Conservation (phyloP, 2,329 filamentous ascomycete species). For the Onygena corvina region DNA sequence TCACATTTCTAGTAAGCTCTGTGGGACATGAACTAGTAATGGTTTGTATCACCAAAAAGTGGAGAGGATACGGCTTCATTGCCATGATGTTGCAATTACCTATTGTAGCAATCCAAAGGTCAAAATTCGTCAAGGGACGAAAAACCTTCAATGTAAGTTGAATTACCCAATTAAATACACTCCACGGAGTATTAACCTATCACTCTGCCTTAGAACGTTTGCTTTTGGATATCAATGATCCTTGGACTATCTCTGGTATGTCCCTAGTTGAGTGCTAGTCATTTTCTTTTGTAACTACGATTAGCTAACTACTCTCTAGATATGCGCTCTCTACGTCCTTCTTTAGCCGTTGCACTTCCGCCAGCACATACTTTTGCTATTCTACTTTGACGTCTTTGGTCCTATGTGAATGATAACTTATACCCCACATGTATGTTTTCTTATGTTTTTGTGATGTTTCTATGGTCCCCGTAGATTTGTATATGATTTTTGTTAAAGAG, state of each 20-base stretch:
- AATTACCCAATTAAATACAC: neutral
- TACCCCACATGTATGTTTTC: too few species aligned
- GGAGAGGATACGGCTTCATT: constrained; percentile 83
- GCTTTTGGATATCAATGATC: constrained; percentile 90
- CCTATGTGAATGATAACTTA: neutral
- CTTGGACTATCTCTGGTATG: constrained; percentile 64
- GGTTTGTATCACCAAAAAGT: constrained; percentile 95
- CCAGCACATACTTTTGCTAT: neutral
- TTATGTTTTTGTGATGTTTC: too few species aligned
- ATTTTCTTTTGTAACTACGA: neutral
- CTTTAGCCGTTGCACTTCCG: constrained; percentile 26
- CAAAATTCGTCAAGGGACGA: constrained; percentile 59
- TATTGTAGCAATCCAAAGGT: constrained; percentile 82
- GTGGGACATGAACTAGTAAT: constrained; percentile 90
- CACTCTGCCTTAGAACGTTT: constrained; percentile 48
- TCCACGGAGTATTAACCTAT: neutral
- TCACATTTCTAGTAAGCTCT: constrained; percentile 85
- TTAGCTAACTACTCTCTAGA: constrained; percentile 27
- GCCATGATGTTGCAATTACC: constrained; percentile 96
- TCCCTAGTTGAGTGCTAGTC: constrained; percentile 13
- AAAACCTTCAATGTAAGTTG: constrained; percentile 59
- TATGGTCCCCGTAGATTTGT: too few species aligned
- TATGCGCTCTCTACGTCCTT: constrained; percentile 50
- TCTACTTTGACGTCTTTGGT: neutral
- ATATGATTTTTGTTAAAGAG: too few species aligned